Evolutionary conservation across 1,284 basidiomycete species (phyloP).

Genomic region (Ceratobasidium sp.): DNA sequence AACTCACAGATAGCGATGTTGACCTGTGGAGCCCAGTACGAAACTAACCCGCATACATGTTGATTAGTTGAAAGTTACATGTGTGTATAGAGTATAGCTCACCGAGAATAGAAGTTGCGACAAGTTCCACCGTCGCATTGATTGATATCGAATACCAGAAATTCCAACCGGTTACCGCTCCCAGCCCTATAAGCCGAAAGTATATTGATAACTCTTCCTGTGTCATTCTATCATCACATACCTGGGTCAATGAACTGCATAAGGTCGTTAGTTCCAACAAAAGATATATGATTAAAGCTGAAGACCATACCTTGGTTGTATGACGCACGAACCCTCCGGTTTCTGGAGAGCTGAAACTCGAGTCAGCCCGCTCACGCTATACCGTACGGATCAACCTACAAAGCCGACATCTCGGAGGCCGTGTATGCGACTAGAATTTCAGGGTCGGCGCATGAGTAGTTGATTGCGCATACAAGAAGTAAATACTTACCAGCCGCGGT

Average conservation of each 20-base stretch:
- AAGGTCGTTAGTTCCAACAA: neutral
- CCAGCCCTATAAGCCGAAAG: slow-evolving; percentile 33
- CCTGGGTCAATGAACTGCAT: slow-evolving; percentile 49
- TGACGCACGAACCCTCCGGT: slow-evolving; percentile 47
- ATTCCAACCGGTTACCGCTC: slow-evolving; percentile 51
- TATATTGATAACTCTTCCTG: neutral
- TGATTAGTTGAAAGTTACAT: neutral
- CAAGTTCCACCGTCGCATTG: slow-evolving; percentile 50
- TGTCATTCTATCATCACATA: slow-evolving; percentile 18
- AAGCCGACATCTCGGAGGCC: slow-evolving; percentile 46
- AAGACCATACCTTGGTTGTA: slow-evolving; percentile 43
- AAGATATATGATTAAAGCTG: neutral
- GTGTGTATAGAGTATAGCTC: neutral
- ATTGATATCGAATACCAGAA: slow-evolving; percentile 50
- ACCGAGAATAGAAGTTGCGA: slow-evolving; percentile 49
- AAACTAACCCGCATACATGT: slow-evolving; percentile 24
- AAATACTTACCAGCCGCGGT: slow-evolving; percentile 38
- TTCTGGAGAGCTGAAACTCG: slow-evolving; percentile 34
- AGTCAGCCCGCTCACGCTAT: neutral
- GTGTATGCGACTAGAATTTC: slow-evolving; percentile 42
- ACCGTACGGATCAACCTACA: slow-evolving; percentile 12
- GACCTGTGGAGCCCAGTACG: slow-evolving; percentile 46
- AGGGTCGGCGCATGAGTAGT: slow-evolving; percentile 2
- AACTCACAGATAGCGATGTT: slow-evolving; percentile 43
- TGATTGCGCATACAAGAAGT: neutral